These are phyloP conservation scores for Thelephora terrestris DNA, from an alignment of 1,284 basidiomycete species.

Conservation along the genomic window DNA sequence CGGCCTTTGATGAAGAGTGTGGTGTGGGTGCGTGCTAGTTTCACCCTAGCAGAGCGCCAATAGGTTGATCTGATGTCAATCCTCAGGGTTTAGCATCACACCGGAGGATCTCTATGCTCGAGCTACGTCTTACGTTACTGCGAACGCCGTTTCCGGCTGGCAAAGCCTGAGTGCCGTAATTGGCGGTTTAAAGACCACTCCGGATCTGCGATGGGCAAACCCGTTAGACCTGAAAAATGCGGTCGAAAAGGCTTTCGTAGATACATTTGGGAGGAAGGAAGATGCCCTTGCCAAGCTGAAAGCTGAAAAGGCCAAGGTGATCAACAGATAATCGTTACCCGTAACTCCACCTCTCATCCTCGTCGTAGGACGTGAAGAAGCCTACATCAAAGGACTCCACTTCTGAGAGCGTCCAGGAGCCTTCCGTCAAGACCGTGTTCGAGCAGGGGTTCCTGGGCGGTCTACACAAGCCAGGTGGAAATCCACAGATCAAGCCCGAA, in stretches of 20 bases:
- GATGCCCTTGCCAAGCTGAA: constrained; percentile 32
- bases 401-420: constrained; percentile 25
- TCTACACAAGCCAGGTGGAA: constrained; percentile 91
- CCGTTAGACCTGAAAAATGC: constrained; percentile 84
- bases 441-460: constrained; percentile 91
- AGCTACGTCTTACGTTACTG: constrained; percentile 53
- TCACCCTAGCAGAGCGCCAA: background rate
- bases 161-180: constrained; percentile 60
- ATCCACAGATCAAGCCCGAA: constrained; percentile 76
- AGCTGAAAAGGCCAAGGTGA: constrained; percentile 33
- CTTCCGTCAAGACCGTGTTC: constrained; percentile 64
- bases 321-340: constrained; percentile 7
- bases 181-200: constrained; percentile 57
- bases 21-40: constrained; percentile 72
- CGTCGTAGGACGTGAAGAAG: constrained; percentile 40
- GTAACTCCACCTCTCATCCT: constrained; percentile 1
- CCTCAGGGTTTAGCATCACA: constrained; percentile 71
- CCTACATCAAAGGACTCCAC: constrained; percentile 21
- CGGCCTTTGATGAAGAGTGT: constrained; percentile 71
- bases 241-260: constrained; percentile 70
- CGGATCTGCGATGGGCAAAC: constrained; percentile 82
- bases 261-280: constrained; percentile 74
- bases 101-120: constrained; percentile 55
- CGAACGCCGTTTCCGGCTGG: constrained; percentile 61
- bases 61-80: background rate